A percentile compares a stretch with the other conserved stretches of the same genome.
phyloP scores from a whole-genome alignment of 1,139 yeast species.

The Wickerhamiella infanticola region DNA sequence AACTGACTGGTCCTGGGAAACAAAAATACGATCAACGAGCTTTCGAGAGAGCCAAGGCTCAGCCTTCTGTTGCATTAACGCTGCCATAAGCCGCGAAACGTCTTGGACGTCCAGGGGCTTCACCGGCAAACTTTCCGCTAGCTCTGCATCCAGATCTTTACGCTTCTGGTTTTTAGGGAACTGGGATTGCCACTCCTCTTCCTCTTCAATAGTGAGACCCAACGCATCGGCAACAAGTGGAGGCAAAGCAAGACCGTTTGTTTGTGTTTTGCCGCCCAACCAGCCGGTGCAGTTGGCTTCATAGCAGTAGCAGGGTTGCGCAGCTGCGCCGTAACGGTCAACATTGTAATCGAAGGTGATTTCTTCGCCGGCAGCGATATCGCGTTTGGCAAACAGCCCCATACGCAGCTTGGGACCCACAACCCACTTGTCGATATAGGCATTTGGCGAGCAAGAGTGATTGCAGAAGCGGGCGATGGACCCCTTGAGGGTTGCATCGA shows the following conservation, averaged over 20 bases:
- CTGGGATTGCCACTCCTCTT: constrained; percentile 21
- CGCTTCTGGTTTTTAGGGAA: constrained; percentile 33
- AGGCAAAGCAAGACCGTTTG: constrained; percentile 78
- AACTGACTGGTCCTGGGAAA: constrained; percentile 39
- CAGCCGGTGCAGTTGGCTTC: constrained; percentile 83
- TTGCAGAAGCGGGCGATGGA: constrained; percentile 82
- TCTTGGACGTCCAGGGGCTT: constrained; percentile 32
- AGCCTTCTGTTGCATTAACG: constrained; percentile 44
- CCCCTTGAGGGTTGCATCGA: constrained; percentile 86
- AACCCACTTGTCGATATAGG: constrained; percentile 93
- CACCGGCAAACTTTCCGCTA: constrained; percentile 44
- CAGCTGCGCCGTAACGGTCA: constrained; percentile 87
- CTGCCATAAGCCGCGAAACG: constrained; percentile 72
- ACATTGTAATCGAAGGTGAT: constrained; percentile 92
- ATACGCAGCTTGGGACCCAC: constrained; percentile 78
- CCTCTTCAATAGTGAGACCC: constrained; percentile 51
- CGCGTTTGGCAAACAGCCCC: constrained; percentile 86
- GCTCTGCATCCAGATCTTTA: constrained; percentile 36
- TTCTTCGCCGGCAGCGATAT: constrained; percentile 68
- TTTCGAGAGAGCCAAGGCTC: constrained; percentile 52
- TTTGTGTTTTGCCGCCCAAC: constrained; percentile 93
- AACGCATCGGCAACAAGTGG: constrained; percentile 74
- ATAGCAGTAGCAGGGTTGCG: constrained; percentile 91
- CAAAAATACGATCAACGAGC: constrained; percentile 49
- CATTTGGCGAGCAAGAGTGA: constrained; percentile 90